phyloP scores from a whole-genome alignment of 2,329 filamentous ascomycete genomes.

The Rhynchosporium graminicola region DNA sequence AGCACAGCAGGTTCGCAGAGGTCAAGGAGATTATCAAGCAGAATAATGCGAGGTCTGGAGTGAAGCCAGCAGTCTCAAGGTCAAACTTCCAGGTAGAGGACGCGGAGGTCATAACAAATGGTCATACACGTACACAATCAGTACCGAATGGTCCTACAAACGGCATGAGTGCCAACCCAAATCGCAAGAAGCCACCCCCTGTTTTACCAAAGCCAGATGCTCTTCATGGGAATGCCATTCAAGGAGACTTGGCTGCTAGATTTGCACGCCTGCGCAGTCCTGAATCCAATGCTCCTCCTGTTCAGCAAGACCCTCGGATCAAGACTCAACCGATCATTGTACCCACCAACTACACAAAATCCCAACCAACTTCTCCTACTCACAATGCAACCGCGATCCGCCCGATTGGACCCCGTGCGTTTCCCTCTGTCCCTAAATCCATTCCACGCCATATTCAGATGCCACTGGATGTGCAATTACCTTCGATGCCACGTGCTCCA shows the following conservation, averaged over 20 bases:
- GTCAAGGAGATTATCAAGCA: constrained; percentile 62
- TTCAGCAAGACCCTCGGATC: constrained; percentile 54
- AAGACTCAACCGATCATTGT: constrained; percentile 50
- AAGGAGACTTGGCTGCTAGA: constrained; percentile 55
- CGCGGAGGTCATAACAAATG: constrained; percentile 12
- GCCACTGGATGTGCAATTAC: constrained; percentile 34
- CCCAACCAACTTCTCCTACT: constrained; percentile 8
- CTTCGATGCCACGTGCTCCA: constrained; percentile 40
- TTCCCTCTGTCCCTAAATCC: constrained; percentile 35
- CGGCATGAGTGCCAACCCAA: constrained; percentile 22
- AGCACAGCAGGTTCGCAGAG: constrained; percentile 53
- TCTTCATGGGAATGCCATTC: constrained; percentile 62
- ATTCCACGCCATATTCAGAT: constrained; percentile 27
- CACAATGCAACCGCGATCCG: constrained; percentile 21
- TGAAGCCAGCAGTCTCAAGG: constrained; percentile 36
- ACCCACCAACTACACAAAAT: constrained; percentile 33
- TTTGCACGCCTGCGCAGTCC: constrained; percentile 56
- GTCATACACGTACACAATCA: constrained; percentile 26
- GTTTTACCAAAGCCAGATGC: constrained; percentile 69
- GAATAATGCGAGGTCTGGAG: constrained; percentile 64
- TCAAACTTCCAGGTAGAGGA: neutral
- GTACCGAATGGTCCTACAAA: constrained; percentile 13
- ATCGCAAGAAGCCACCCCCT: constrained; percentile 40
- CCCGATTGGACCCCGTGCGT: constrained; percentile 36
- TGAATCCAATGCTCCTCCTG: constrained; percentile 42